Evolutionary conservation across 2,329 filamentous ascomycete genomes (phyloP).

Genomic region (Microsporum ferrugineum): DNA sequence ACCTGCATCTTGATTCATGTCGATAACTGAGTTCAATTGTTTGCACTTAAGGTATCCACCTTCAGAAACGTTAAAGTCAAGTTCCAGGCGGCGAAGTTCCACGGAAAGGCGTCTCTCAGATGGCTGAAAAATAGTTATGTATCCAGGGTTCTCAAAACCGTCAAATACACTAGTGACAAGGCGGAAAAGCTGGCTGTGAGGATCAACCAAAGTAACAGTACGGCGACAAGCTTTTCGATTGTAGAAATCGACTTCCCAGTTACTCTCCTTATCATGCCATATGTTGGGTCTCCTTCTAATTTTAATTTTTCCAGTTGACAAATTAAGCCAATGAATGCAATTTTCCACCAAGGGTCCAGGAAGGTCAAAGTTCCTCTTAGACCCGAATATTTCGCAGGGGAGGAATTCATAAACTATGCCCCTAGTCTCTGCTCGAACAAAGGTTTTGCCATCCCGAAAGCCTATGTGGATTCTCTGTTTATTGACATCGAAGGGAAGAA

Average conservation of each 20-base stretch:
- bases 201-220: conserved; percentile 23
- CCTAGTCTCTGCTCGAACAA: conserved; percentile 22
- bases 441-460: conserved; percentile 19
- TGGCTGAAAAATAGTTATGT: conserved; percentile 41
- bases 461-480: conserved; percentile 19
- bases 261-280: conserved; percentile 20
- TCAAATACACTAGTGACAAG: conserved; percentile 33
- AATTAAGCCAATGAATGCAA: conserved; percentile 40
- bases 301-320: conserved; percentile 19
- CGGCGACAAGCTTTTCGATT: conserved; percentile 19
- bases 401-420: conserved; percentile 22
- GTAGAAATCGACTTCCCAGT: conserved; percentile 23
- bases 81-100: conserved; percentile 37
- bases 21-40: conserved; percentile 42
- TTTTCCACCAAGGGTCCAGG: conserved; percentile 29
- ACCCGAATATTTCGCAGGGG: conserved; percentile 19
- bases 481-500: conserved; percentile 19
- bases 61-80: conserved; percentile 36
- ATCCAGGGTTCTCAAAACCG: conserved; percentile 37
- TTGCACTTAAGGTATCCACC: conserved; percentile 32
- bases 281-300: conserved; percentile 20
- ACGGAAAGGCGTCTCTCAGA: conserved; percentile 24
- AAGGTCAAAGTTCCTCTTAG: conserved; percentile 16
- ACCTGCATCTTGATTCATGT: conserved; percentile 36
- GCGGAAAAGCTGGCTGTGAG: conserved; percentile 33